A percentile compares a stretch with the other conserved stretches of the same genome.
phyloP scores from a whole-genome alignment of 2,329 filamentous ascomycete genomes.

The Trichoderma simmonsii region DNA sequence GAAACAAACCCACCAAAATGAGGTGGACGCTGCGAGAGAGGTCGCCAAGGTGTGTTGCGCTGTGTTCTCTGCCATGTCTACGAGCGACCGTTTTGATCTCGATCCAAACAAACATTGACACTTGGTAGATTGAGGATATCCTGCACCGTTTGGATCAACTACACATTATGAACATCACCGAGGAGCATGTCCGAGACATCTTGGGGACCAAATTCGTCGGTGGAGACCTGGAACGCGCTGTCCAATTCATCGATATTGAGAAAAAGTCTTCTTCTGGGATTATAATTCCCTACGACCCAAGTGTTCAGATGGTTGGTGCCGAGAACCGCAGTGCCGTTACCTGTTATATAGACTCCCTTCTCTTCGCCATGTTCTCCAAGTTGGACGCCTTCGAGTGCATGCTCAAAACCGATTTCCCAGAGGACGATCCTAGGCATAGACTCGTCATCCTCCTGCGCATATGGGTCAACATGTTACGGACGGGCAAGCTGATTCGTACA shows the following conservation, averaged over 20 bases:
- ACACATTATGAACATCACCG: slow-evolving; percentile 45
- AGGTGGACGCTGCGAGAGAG: slow-evolving; percentile 31
- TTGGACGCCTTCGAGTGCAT: slow-evolving; percentile 91
- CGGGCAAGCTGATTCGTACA: slow-evolving; percentile 77
- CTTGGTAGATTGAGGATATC: slow-evolving; percentile 41
- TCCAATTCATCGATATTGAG: slow-evolving; percentile 72
- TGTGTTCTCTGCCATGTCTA: background rate
- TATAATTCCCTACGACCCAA: slow-evolving; percentile 70
- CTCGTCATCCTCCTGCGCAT: slow-evolving; percentile 76
- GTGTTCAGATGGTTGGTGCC: slow-evolving; percentile 73
- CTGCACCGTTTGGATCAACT: slow-evolving; percentile 40
- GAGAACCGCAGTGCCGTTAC: slow-evolving; percentile 83
- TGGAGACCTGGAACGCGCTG: slow-evolving; percentile 69
- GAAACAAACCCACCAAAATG: slow-evolving; percentile 40
- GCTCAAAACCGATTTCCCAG: slow-evolving; percentile 71
- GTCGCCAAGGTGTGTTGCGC: slow-evolving; percentile 35
- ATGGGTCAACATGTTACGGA: slow-evolving; percentile 90
- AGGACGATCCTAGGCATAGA: slow-evolving; percentile 65
- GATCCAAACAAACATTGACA: background rate
- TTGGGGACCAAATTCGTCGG: slow-evolving; percentile 62
- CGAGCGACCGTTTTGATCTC: background rate
- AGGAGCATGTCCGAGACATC: slow-evolving; percentile 57
- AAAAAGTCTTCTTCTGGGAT: slow-evolving; percentile 79
- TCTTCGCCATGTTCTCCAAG: slow-evolving; percentile 94
- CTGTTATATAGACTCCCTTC: slow-evolving; percentile 87